These are phyloP conservation scores for Melastoma malabathricum DNA, from an alignment of 345 rosid species.

Conservation along the genomic window DNA sequence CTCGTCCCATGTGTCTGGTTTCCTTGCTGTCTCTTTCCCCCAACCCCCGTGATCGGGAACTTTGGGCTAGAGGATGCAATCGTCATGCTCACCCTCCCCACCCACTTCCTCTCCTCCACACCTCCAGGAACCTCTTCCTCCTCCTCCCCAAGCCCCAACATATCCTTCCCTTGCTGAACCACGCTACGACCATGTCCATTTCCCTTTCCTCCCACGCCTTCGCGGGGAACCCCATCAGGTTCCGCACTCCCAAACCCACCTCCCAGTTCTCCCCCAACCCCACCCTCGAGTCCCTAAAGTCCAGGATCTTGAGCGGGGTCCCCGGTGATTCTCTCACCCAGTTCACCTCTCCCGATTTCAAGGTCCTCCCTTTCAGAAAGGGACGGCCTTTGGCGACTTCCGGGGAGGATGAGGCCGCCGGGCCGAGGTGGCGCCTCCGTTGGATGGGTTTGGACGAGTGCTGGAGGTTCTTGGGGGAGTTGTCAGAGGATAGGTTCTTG, in stretches of 20 bases:
- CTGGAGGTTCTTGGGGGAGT: conserved; percentile 21
- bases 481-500: conserved; percentile 44
- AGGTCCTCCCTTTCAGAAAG: conserved; percentile 65
- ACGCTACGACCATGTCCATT: conserved; percentile 40
- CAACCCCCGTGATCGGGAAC: too few relatives aligned
- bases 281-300: conserved; percentile 56
- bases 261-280: conserved; percentile 48
- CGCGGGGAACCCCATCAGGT: conserved; percentile 58
- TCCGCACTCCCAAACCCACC: conserved; percentile 44
- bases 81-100: conserved; percentile 4
- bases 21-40: too few relatives aligned
- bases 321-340: conserved; percentile 11
- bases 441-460: conserved; percentile 68
- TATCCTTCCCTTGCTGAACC: background rate
- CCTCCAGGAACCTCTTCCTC: conserved; percentile 6
- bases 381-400: conserved; percentile 68
- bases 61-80: too few relatives aligned
- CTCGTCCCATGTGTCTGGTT: too few relatives aligned
- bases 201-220: conserved; percentile 56
- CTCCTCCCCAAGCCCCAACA: conserved; percentile 5
- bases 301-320: conserved; percentile 24
- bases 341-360: conserved; percentile 39
- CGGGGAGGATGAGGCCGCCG: conserved; percentile 18
- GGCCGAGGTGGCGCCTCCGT: conserved; percentile 63
- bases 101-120: conserved; percentile 24